Base-by-base conservation (phyloP, 2,329 filamentous ascomycete genomes). In the Colletotrichum cordylinicola region DNA sequence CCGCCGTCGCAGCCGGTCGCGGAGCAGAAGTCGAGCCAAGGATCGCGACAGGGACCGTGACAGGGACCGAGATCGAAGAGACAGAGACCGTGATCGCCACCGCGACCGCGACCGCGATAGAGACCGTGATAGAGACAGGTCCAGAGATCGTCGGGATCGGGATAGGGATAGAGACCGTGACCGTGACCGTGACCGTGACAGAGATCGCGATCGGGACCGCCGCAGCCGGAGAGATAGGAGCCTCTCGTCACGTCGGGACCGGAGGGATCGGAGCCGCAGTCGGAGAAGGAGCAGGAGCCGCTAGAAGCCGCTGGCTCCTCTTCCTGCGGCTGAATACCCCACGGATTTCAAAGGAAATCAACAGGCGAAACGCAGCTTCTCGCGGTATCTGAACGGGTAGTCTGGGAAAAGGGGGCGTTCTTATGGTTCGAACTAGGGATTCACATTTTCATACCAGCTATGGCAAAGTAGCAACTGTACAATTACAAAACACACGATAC, bases 1-100 rank as follows among this genome's bases (percentile, higher is more conserved):
- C 16, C 80, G 85, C 27, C 81, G 83, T 27, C 80, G 83, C 39
- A 86, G 83, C 71, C 81, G 82, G 37, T 85, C 85, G 55, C 80
- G 82, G 18, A 84, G 82, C 76, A 80, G 84, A 16, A 84, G 82
- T 55, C 82, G 82, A 37, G 82, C 82, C 24, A 80, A 83, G n/a
- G 80, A 82, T 33, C 77, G 83, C 8, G 81, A 82, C 55, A 75
- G 83, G 12, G 82, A 84, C 13, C 75, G 83, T 6, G 81, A 80
- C 37, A 77, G 80, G n/a, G 80, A 82, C 12, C 76, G 80, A 61
- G 80, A 78, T 33, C 77, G 79, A 21, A 78, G 79, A 21, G 80
- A 82, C 12, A 77, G 80, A 65, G 80, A 78, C 35, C 78, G 79
- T 9, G 79, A 82, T 64, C 35, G 61, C 13, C 35, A 64, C 61